Base-by-base conservation (phyloP, 805 yeast species). In the Lipomyces starkeyi region DNA sequence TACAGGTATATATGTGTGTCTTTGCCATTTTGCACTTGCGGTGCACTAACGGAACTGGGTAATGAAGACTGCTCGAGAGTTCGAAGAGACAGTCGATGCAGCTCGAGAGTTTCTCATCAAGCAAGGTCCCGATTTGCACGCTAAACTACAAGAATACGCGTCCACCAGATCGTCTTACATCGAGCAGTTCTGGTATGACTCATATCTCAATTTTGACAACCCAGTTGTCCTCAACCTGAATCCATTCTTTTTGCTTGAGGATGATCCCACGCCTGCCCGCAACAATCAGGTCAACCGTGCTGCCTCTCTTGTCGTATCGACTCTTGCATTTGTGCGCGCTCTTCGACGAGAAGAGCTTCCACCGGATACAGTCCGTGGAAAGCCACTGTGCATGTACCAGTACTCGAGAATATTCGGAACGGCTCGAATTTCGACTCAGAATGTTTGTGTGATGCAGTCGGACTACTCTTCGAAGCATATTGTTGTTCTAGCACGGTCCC, bases 171-270 rank as follows among this genome's bases (percentile, higher is more conserved):
- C 90, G 61, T 89, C 96, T 1, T 93, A 90, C 77, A 93, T 93
- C 71, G 97, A 93, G 79, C 97, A 93, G 78, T 93, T 93, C 78
- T 93, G 97, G 97, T 93, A 86, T 78, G 97, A 93, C 76, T 87
- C 97, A 0, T 93, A 93, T 78, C 82, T 93, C 72, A 88, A 88
- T 77, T 91, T 90, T 77, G 97, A 93, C 78, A 82, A 83, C 43
- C 88, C 81, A 0, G 97, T 93, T 53, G 98, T 93, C n/a, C 83
- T 93, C 70, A 93, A 93, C 78, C 84, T 93, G 73, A 93, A 93
- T 75, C 98, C 98, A 0, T 93, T 91, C 76, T 92, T 93, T 78
- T 85, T 92, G 73, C 83, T 93, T 69, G 97, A 93, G 77, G 97
- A 93, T 76, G 97, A 93, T 74, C 97, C 97, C 1, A 91, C 95